phyloP scores from a whole-genome alignment of 2,329 filamentous ascomycete genomes.

The Aspergillus hortae region DNA sequence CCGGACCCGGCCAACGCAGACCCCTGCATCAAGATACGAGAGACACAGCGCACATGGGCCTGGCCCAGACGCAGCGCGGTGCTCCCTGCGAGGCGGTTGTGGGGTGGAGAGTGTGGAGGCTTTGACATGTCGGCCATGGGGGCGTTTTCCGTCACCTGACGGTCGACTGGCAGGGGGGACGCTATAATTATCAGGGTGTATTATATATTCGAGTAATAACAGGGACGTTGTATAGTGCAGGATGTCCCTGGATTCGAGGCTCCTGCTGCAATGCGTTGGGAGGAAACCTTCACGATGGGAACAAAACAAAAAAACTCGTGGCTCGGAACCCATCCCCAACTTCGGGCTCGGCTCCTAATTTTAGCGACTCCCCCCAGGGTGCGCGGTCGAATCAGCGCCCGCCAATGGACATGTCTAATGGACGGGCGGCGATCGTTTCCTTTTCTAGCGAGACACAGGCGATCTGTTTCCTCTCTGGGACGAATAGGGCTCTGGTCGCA shows the following conservation, averaged over 20 bases:
- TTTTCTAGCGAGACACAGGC: background rate
- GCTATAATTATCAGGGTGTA: no score
- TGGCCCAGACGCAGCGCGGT: background rate
- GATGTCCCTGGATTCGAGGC: no score
- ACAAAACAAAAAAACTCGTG: no score
- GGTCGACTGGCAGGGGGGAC: no score
- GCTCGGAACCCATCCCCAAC: background rate
- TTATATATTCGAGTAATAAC: no score
- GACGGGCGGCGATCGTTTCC: slow-evolving; percentile 8
- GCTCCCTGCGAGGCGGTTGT: background rate
- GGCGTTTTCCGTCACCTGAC: background rate
- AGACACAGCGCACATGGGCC: background rate
- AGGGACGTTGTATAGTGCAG: no score
- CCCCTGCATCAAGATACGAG: background rate
- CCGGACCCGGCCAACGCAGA: background rate
- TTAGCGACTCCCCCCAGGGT: slow-evolving; percentile 1
- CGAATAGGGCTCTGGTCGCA: background rate
- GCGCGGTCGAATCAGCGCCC: background rate
- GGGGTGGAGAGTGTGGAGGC: background rate
- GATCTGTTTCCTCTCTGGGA: background rate
- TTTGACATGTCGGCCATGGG: background rate
- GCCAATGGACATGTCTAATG: background rate
- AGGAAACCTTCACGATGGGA: no score
- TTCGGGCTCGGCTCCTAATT: slow-evolving; percentile 4
- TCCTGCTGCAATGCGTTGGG: no score